A percentile compares a stretch with the other conserved stretches of the same genome.
Conservation (phyloP, 1,284 basidiomycete species). For the Prillingera fragicola region DNA sequence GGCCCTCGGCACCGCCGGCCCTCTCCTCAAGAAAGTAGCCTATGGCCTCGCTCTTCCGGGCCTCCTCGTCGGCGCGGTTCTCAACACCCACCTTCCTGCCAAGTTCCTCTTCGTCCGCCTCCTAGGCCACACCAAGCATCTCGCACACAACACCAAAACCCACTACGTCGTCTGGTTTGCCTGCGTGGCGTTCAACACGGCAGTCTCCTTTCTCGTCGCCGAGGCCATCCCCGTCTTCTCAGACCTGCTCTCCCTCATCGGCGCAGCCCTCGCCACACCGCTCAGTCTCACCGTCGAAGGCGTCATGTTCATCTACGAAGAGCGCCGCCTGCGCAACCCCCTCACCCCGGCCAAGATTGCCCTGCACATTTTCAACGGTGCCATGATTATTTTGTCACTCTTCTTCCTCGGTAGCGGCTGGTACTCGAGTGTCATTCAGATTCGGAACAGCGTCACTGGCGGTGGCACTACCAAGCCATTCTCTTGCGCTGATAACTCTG, state of each 20-base stretch:
- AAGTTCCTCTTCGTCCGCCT: constrained; percentile 20
- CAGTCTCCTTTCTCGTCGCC: neutral
- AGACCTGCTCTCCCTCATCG: neutral
- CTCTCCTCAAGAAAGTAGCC: constrained; percentile 39
- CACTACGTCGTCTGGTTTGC: constrained; percentile 57
- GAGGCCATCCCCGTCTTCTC: neutral
- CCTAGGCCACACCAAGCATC: constrained; percentile 50
- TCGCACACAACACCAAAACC: constrained; percentile 55
- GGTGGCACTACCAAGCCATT: neutral
- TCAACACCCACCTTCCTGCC: neutral
- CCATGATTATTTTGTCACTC: too few species aligned
- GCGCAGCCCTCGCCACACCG: neutral
- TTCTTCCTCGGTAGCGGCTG: too few species aligned
- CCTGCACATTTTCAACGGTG: too few species aligned
- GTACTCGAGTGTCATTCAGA: neutral
- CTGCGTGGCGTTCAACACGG: neutral
- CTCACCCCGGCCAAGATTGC: neutral
- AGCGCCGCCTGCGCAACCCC: neutral
- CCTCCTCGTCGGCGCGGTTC: neutral
- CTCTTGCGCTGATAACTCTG: neutral
- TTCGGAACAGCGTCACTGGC: neutral
- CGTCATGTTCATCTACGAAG: neutral
- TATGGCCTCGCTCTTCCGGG: constrained; percentile 4
- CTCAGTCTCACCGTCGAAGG: neutral
- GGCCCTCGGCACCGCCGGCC: constrained; percentile 47